These are phyloP conservation scores for Phytophthora podocarpi DNA, from an alignment of 352 stramenopile species.

Conservation along the genomic window DNA sequence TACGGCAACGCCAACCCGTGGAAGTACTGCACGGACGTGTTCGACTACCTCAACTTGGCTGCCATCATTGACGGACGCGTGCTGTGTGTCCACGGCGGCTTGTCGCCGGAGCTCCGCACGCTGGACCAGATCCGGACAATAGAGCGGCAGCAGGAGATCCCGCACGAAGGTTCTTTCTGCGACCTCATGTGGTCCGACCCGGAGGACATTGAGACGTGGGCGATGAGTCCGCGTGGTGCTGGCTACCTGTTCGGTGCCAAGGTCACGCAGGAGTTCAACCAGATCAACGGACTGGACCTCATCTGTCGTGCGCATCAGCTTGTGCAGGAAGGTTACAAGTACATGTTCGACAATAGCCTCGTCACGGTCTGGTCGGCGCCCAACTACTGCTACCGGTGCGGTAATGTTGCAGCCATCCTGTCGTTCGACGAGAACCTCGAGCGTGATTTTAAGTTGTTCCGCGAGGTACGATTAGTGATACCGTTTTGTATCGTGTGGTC, in stretches of 20 bases:
- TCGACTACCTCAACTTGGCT: constrained; percentile 96
- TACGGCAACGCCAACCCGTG: constrained; percentile 96
- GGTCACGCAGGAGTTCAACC: constrained; percentile 90
- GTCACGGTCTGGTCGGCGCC: constrained; percentile 85
- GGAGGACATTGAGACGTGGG: constrained; percentile 93
- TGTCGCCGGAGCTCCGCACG: constrained; percentile 94
- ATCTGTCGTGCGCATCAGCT: constrained; percentile 91
- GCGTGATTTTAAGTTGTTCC: constrained; percentile 89
- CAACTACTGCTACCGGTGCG: constrained; percentile 90
- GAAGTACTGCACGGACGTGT: constrained; percentile 97
- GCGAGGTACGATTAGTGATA: constrained; percentile 60
- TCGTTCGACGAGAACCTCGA: constrained; percentile 86
- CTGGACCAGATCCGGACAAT: constrained; percentile 97
- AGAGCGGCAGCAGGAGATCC: constrained; percentile 96
- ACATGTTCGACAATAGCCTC: constrained; percentile 90
- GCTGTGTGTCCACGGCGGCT: constrained; percentile 95
- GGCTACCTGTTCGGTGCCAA: constrained; percentile 90
- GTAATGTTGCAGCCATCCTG: constrained; percentile 85
- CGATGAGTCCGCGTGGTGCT: constrained; percentile 87
- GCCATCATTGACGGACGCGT: constrained; percentile 93
- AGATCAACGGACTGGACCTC: constrained; percentile 90
- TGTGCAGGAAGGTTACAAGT: constrained; percentile 92
- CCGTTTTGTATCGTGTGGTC: constrained; percentile 1
- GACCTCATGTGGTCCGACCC: constrained; percentile 99
- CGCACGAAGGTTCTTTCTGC: constrained; percentile 95